Percentiles rank a stretch among this genome's conserved stretches.
These are phyloP conservation scores for Allomyces arbusculus DNA, from an alignment of 192 early-diverging fungal species.

Conservation along the genomic window DNA sequence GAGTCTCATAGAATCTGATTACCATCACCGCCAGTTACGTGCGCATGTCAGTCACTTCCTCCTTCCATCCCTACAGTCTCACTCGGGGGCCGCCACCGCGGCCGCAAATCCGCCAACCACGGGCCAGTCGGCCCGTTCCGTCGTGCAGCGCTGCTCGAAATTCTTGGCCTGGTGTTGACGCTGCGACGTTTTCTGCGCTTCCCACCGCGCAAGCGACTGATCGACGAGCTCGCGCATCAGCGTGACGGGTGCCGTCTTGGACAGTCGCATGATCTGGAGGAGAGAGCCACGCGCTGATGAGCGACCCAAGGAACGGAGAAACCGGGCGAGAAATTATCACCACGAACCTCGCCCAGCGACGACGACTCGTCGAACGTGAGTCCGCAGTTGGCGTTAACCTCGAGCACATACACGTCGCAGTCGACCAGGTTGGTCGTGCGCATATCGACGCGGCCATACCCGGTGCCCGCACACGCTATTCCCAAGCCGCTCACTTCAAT, in stretches of 20 bases:
- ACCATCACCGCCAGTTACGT: no score
- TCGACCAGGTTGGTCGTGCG: slow-evolving; percentile 13
- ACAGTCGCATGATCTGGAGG: slow-evolving; percentile 14
- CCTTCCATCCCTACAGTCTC: no score
- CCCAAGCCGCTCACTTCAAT: no score
- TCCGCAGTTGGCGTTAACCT: slow-evolving; percentile 29
- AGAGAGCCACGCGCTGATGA: slow-evolving; percentile 12
- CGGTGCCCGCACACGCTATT: slow-evolving; percentile 10
- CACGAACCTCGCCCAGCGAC: background rate
- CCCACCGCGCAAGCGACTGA: slow-evolving; percentile 8
- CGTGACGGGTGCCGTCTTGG: slow-evolving; percentile 1
- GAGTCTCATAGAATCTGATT: no score
- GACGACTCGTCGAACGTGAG: slow-evolving; percentile 18
- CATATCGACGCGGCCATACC: slow-evolving; percentile 27
- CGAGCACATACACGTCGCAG: slow-evolving; percentile 20
- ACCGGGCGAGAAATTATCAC: background rate
- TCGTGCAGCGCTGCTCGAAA: no score
- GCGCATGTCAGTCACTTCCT: no score
- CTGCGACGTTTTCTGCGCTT: no score
- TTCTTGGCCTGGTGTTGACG: no score
- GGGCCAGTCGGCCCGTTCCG: no score
- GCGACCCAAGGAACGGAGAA: background rate
- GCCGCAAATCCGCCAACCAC: no score
- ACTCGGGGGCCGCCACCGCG: no score
- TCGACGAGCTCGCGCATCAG: slow-evolving; percentile 13